Conservation (phyloP, 129 eudicot genomes). For the Saussurea involucrata region DNA sequence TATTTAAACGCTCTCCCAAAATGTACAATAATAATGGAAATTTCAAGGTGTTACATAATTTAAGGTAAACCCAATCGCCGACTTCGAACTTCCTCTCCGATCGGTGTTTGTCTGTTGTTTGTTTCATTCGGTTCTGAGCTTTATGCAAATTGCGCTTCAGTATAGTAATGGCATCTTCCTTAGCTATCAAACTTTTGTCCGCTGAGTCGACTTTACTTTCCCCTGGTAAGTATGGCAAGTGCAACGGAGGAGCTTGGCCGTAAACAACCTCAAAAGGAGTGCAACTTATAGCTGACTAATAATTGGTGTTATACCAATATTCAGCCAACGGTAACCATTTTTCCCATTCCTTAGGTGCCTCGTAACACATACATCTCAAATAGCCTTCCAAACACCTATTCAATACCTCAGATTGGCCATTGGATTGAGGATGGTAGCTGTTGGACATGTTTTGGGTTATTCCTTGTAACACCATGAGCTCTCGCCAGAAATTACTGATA, state of each 20-base stretch:
- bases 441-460: too few relatives aligned
- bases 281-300: not conserved
- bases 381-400: not conserved
- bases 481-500: too few relatives aligned
- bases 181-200: not conserved
- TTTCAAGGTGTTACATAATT: too few relatives aligned
- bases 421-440: too few relatives aligned
- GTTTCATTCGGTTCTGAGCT: not conserved
- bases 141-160: not conserved
- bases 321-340: not conserved
- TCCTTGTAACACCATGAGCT: too few relatives aligned
- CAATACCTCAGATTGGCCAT: not conserved
- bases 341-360: too few relatives aligned
- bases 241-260: not conserved
- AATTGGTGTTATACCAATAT: not conserved
- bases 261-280: too few relatives aligned
- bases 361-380: too few relatives aligned
- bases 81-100: not conserved
- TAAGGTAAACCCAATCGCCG: not conserved
- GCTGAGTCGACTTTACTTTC: not conserved
- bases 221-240: not conserved
- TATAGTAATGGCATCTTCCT: not conserved
- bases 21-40: too few relatives aligned
- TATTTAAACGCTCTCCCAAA: too few relatives aligned
- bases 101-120: not conserved